A percentile compares a stretch with the other conserved stretches of the same genome.
Conservation (phyloP, 2,329 filamentous ascomycete genomes). For the Lecanicillium sp. region DNA sequence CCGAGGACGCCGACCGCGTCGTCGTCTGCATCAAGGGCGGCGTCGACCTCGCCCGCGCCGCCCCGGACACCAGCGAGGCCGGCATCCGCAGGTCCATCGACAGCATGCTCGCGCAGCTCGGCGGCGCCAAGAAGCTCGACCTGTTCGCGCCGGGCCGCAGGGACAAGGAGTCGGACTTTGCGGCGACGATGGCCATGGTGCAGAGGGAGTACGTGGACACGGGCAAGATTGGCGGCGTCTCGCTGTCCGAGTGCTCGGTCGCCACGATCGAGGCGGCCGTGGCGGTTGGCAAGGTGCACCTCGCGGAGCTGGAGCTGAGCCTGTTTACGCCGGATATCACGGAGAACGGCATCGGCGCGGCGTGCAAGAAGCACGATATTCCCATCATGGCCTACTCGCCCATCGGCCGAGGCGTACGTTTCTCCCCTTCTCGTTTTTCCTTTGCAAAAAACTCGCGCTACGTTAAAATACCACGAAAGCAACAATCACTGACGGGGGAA, state of each 20-base stretch:
- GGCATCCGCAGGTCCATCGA: conserved; percentile 53
- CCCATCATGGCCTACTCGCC: conserved; percentile 69
- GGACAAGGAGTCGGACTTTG: conserved; percentile 43
- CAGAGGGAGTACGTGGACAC: conserved; percentile 44
- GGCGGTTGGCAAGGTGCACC: conserved; percentile 37
- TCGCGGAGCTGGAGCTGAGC: conserved; percentile 50
- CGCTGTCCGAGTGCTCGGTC: conserved; percentile 46
- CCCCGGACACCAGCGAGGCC: conserved; percentile 46
- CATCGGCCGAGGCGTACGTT: conserved; percentile 49
- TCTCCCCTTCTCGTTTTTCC: not conserved
- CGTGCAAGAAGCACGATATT: conserved; percentile 58
- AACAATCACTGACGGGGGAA: not conserved
- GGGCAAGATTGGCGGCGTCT: conserved; percentile 46
- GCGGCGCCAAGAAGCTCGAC: conserved; percentile 55
- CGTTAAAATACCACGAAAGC: not conserved
- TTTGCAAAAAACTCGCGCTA: no score
- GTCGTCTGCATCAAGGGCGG: conserved; percentile 59
- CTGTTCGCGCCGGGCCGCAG: conserved; percentile 54
- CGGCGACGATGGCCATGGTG: conserved; percentile 37
- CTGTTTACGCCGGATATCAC: conserved; percentile 44
- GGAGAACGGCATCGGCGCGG: conserved; percentile 44
- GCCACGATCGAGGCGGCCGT: conserved; percentile 43
- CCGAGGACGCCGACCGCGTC: conserved; percentile 57
- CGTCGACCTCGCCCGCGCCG: conserved; percentile 27
- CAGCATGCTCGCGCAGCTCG: conserved; percentile 43